These are phyloP conservation scores for Xylaria venustula DNA, from an alignment of 495 filamentous ascomycete species.

Conservation along the genomic window DNA sequence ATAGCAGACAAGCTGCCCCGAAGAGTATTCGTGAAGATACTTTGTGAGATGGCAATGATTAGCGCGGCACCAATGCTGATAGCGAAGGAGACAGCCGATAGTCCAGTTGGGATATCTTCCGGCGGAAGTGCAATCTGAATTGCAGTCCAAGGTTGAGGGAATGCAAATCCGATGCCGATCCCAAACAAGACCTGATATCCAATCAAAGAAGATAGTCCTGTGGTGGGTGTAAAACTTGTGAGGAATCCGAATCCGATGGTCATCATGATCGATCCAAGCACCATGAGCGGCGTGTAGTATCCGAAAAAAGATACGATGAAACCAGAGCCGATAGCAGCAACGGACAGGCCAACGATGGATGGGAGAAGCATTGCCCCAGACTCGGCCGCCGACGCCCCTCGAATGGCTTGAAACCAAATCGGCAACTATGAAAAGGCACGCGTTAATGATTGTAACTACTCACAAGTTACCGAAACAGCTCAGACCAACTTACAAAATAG, in stretches of 20 bases:
- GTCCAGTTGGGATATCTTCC: conserved; percentile 51
- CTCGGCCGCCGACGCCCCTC: conserved; percentile 44
- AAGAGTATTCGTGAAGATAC: conserved; percentile 25
- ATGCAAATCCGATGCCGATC: conserved; percentile 52
- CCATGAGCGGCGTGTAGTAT: conserved; percentile 59
- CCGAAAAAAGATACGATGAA: conserved; percentile 34
- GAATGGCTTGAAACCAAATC: conserved; percentile 65
- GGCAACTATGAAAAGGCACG: conserved; percentile 52
- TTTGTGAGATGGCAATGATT: conserved; percentile 56
- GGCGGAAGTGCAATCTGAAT: conserved; percentile 48
- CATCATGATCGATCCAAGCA: conserved; percentile 47
- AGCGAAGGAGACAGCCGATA: conserved; percentile 53
- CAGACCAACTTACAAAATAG: neutral
- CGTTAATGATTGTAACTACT: neutral
- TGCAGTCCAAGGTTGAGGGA: conserved; percentile 52
- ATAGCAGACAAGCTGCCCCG: conserved; percentile 2
- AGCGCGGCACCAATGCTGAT: conserved; percentile 58
- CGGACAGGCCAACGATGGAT: conserved; percentile 34
- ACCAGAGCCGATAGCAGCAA: conserved; percentile 40
- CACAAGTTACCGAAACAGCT: conserved; percentile 17
- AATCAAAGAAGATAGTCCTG: conserved; percentile 50
- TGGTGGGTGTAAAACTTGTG: conserved; percentile 49
- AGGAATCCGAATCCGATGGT: conserved; percentile 56
- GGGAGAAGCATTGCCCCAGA: conserved; percentile 51
- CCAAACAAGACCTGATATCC: conserved; percentile 60